Evolutionary conservation across 495 filamentous ascomycete species (phyloP).

Genomic region (Lasiosphaeria miniovina): DNA sequence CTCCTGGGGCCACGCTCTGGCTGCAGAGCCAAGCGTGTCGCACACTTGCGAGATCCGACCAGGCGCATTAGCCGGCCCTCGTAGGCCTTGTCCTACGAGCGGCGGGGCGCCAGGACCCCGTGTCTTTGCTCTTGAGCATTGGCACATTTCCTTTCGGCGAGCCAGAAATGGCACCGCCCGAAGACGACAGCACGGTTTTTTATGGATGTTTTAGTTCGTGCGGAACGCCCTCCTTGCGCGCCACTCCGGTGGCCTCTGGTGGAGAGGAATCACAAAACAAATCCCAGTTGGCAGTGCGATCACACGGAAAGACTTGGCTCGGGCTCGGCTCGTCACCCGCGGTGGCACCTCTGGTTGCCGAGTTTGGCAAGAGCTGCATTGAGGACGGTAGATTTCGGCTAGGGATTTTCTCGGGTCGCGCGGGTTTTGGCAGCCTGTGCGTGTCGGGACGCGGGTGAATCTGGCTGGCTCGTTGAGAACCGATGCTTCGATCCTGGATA

Average conservation of each 20-base stretch:
- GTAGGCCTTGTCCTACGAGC: slow-evolving; percentile 42
- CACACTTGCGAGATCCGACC: slow-evolving; percentile 50
- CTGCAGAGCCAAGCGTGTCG: slow-evolving; percentile 43
- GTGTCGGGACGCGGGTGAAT: slow-evolving; percentile 12
- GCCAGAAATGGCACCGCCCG: slow-evolving; percentile 37
- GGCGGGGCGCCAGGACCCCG: slow-evolving; percentile 62
- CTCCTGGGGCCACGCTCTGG: slow-evolving; percentile 41
- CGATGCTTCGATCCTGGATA: slow-evolving; percentile 13
- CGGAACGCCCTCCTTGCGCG: slow-evolving; percentile 54
- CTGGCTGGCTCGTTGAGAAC: slow-evolving; percentile 19
- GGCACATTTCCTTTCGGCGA: slow-evolving; percentile 35
- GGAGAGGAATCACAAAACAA: slow-evolving; percentile 84
- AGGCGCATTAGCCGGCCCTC: slow-evolving; percentile 75
- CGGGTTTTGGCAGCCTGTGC: slow-evolving; percentile 15
- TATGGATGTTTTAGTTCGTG: slow-evolving; percentile 78
- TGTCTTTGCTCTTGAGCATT: slow-evolving; percentile 29
- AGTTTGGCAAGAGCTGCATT: slow-evolving; percentile 36
- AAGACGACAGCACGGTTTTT: slow-evolving; percentile 72
- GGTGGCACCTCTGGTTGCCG: slow-evolving; percentile 35
- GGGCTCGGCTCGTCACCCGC: slow-evolving; percentile 34
- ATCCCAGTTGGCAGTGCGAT: slow-evolving; percentile 75
- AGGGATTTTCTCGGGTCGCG: slow-evolving; percentile 6
- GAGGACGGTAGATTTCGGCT: slow-evolving; percentile 33
- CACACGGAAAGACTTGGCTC: slow-evolving; percentile 60
- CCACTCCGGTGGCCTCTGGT: slow-evolving; percentile 21